phyloP scores from a whole-genome alignment of 371 early-diverging fungal genomes.

The Rhizopus stolonifer region DNA sequence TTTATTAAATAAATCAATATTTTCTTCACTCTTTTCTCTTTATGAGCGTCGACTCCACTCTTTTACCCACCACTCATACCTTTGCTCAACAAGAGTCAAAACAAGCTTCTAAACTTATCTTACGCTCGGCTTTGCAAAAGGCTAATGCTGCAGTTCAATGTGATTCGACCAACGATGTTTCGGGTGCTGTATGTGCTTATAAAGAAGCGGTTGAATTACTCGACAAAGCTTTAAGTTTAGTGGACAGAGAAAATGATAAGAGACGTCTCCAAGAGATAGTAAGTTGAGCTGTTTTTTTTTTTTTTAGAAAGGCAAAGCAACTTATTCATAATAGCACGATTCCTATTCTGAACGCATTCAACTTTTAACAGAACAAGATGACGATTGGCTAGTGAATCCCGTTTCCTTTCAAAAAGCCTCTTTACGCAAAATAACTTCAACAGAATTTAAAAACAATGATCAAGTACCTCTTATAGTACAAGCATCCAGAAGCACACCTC shows the following conservation, averaged over 20 bases:
- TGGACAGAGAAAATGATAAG: slow-evolving; percentile 41
- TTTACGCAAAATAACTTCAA: slow-evolving; percentile 2
- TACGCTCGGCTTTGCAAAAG: slow-evolving; percentile 46
- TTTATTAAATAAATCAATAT: background rate
- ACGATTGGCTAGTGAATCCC: slow-evolving; percentile 1
- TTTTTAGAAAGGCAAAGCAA: no score
- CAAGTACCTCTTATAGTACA: slow-evolving; percentile 1
- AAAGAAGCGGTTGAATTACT: slow-evolving; percentile 45
- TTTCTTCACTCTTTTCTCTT: background rate
- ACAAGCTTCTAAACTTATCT: slow-evolving; percentile 39
- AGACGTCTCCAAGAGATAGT: slow-evolving; percentile 46
- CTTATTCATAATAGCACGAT: no score
- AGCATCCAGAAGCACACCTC: slow-evolving; percentile 23
- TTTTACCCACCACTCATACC: background rate
- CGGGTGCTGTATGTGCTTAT: slow-evolving; percentile 46
- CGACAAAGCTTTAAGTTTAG: slow-evolving; percentile 37
- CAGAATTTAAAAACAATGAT: background rate
- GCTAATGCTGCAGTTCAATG: slow-evolving; percentile 49
- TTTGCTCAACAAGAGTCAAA: slow-evolving; percentile 13
- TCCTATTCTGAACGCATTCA: slow-evolving; percentile 23
- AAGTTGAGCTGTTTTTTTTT: slow-evolving; percentile 16
- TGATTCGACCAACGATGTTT: slow-evolving; percentile 48
- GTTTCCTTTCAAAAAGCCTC: background rate
- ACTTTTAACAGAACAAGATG: slow-evolving; percentile 11
- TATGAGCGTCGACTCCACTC: background rate